Evolutionary conservation across 805 yeast species (phyloP).

Genomic region (Metschnikowia rubicola): DNA sequence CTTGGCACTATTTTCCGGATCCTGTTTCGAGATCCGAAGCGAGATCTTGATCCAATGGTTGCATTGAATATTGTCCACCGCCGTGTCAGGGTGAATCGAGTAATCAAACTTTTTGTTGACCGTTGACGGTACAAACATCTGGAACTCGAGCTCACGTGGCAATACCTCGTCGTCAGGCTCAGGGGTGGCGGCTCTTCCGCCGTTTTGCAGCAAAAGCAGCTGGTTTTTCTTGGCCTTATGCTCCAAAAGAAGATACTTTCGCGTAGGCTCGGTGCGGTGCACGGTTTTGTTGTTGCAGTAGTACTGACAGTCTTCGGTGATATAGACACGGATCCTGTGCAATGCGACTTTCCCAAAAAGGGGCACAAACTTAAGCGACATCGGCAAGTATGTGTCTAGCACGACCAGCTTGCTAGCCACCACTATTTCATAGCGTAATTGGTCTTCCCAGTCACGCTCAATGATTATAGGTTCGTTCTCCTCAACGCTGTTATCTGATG

Average conservation of each 20-base stretch:
- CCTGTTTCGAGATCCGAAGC: constrained; percentile 68
- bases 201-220: constrained; percentile 45
- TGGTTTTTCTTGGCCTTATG: constrained; percentile 59
- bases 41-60: constrained; percentile 96
- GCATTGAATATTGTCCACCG: constrained; percentile 72
- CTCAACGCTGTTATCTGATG: constrained; percentile 74
- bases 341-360: constrained; percentile 75
- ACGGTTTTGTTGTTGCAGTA: constrained; percentile 82
- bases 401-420: constrained; percentile 88
- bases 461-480: constrained; percentile 92
- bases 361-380: constrained; percentile 81
- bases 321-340: constrained; percentile 79
- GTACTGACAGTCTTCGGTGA: constrained; percentile 89
- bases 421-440: constrained; percentile 82
- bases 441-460: constrained; percentile 90
- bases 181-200: constrained; percentile 25
- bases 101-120: constrained; percentile 50
- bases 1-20: constrained; percentile 51
- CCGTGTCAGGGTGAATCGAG: constrained; percentile 78
- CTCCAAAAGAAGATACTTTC: constrained; percentile 76
- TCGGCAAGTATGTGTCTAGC: constrained; percentile 77
- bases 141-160: constrained; percentile 80
- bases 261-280: constrained; percentile 87
- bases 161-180: constrained; percentile 53
- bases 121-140: constrained; percentile 75